Base-by-base conservation (phyloP, 2,329 filamentous ascomycete species). In the Tolypocladium tropicale region DNA sequence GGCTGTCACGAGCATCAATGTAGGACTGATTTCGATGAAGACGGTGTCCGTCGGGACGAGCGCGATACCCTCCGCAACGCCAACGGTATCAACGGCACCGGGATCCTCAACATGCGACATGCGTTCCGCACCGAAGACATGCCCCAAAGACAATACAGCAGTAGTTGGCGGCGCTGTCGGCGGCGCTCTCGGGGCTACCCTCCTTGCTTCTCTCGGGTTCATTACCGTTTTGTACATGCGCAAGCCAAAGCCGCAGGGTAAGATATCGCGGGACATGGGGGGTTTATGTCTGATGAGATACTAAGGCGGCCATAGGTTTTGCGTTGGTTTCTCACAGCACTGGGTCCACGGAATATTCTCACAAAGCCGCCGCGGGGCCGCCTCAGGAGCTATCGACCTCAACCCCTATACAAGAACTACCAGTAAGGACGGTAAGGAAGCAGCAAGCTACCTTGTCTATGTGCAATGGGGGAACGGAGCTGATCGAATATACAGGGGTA, bases 81-180 rank as follows among this genome's bases (percentile, higher is more conserved):
- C 36, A 16, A 41, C 52, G 25, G n/a, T 43, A 23, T 43, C 52
- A 41, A 36, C 52, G 37, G 18, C 18, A n/a, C n/a, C n/a, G n/a
- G n/a, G n/a, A 33, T 46, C 52, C 3, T 6, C 52, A 3, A 48
- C 7, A 23, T 48, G 53, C 39, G 32, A 21, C 39, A 1, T 28
- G n/a, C 21, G n/a, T 6, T 23, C 46, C 18, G 4, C 46, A 4
- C 18, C 21, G 41, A 33, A 48, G 23, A 32, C 33, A 16, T 65
- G 63, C 32, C 62, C 63, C 1, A 58, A 58, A 30, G 58, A 63
- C 51, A 64, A 61, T 6, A 55, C 61, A 14, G 61, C 59, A 1
- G 56, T 61, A 4, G 61, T 65, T 32, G 62, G 61, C 12, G 62
- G 61, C 4, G 61, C 61, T 1, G 60, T 64, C 2, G 61, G 63